Evolutionary conservation across 2,329 filamentous ascomycete species (phyloP), one percentile per base, ranked within the genome.

Genomic region (Diaporthe helianthi): DNA sequence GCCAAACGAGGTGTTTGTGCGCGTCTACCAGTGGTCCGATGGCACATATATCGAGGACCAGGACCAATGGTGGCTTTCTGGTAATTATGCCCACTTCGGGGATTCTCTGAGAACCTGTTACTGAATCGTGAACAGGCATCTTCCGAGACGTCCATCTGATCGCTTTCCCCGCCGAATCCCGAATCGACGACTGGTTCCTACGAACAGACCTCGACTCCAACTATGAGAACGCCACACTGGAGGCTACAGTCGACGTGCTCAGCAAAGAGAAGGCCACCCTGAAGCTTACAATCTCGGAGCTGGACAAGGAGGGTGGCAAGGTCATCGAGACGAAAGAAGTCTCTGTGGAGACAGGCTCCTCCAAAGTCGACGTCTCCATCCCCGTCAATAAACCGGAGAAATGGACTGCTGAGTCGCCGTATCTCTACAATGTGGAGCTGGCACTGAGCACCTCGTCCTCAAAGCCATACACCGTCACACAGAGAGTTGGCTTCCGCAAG

Each of bases 1-100:
- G 3, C 76, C 79, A 44, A 92, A 91, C 71, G 83, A 83, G 51
- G 75, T 93, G 1, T 83, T 85, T 12, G 88, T 92, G 0, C 82
- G 85, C n/a, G 90, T 92, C 0, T 92, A 92, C 72, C 89, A 92
- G 75, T 91, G 87, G 82, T 91, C 85, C 13, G 89, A 92, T 72
- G 90, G 87, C 1, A 87, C 86, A 0, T 92, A 92, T 73, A 89
- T 92, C 41, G 90, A 92, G 76, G 89, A 92, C 67, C 88, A 89
- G 73, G 89, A 92, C 75, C 88, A 91, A 74, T 92, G 89, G 89
- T 89, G 88, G 86, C 78, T 91, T 6, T 89, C 86, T 26, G 86
- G 85, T 83, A 79, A 15, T 61, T 55, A 15, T 3, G 3, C 47
- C 38, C 10, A 7, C 7, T 7, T n/a, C 9, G 1, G 3, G 15